Base-by-base conservation (phyloP, 345 rosid species). In the Acer negundo region DNA sequence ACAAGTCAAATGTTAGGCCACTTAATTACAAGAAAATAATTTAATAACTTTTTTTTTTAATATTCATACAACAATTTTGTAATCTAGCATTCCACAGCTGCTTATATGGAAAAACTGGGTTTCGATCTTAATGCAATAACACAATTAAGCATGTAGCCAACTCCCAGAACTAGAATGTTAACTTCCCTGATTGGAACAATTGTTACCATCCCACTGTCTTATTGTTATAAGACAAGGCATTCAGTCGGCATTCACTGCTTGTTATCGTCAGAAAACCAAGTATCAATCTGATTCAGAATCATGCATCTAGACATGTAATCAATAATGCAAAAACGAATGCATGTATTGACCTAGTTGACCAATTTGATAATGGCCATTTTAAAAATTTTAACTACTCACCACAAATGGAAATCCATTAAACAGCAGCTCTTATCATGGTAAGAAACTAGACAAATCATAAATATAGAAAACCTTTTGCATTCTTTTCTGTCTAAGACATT, bases 1-100 rank as follows among this genome's bases (percentile, higher is more conserved):
- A 80, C 2, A 61, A 56, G 46, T 56, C 64, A 69, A 80, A 61
- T 13, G 42, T 62, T 75, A 82, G 67, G 71, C 53, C 40, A 67
- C 66, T 47, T 49, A 17, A 4, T n/a, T 35, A 38, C 6, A 31
- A 56, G 56, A 3, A 66, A 76, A 35, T 12, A 72, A 53, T n/a
- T 6, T 74, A 69, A 70, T 38, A 71, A 5, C 20, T 24, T 12
- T 47, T 40, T 40, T 56, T 17, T 35, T 6, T 35, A 4, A 4
- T 4, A 35, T 35, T 35, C 38, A 35, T 35, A 35, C 38, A 35
- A 4, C 38, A 35, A 53, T 5, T 17, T 26, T 26, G 24, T 38
- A 20, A 10, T 68, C 53, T 26, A 13, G 6, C 11, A 53, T 4
- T 42, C 46, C 23, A 23, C 4, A 2, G 12, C 38, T 42, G n/a